phyloP scores from a whole-genome alignment of 768 basidiomycete species.

The Termitomyces sp. region DNA sequence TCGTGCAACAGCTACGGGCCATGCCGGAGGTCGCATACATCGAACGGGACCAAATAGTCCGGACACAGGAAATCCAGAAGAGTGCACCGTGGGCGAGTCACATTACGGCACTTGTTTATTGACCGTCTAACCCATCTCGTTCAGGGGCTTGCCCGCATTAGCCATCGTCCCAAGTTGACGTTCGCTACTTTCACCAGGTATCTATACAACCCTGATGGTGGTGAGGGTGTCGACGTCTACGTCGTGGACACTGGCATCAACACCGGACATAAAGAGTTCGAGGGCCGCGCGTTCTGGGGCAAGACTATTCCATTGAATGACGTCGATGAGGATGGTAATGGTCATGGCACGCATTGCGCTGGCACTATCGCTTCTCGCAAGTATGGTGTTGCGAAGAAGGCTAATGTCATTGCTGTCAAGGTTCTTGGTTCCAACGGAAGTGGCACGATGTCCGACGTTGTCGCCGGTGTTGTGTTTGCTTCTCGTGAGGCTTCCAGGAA shows the following conservation, averaged over 20 bases:
- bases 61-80: conserved; percentile 65
- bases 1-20: conserved; percentile 72
- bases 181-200: conserved; percentile 87
- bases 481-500: conserved; percentile 50
- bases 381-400: conserved; percentile 96
- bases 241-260: conserved; percentile 91
- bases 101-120: background rate
- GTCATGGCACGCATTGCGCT: conserved; percentile 94
- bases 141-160: conserved; percentile 93
- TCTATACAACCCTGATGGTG: conserved; percentile 66
- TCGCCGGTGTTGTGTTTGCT: conserved; percentile 86
- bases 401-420: conserved; percentile 88
- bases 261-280: conserved; percentile 79
- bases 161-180: conserved; percentile 74
- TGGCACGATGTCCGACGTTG: conserved; percentile 93
- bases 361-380: conserved; percentile 93
- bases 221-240: conserved; percentile 92
- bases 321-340: conserved; percentile 88
- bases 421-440: conserved; percentile 93
- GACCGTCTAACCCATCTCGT: conserved; percentile 17
- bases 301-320: conserved; percentile 87
- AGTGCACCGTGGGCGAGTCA: conserved; percentile 81
- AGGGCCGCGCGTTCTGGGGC: conserved; percentile 90
- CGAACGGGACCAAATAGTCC: conserved; percentile 94
- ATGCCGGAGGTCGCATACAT: conserved; percentile 91